Conservation (phyloP, 2,329 filamentous ascomycete species). For the Arthrinium phaeospermum region DNA sequence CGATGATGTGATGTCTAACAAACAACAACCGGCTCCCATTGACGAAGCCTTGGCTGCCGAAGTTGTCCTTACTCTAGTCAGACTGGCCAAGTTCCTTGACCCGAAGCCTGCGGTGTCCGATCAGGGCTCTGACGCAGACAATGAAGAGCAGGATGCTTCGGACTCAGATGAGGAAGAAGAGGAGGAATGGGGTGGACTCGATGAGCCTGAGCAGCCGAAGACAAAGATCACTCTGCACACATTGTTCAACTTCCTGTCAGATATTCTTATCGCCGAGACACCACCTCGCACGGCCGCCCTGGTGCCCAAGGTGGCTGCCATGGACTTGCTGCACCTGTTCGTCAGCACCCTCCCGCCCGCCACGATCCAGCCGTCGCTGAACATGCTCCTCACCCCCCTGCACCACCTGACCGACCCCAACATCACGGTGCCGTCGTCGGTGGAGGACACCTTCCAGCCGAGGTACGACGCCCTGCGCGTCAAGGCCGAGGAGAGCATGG, state of each 20-base stretch:
- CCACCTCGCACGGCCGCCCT: slow-evolving; percentile 67
- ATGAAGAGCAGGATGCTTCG: slow-evolving; percentile 48
- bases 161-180: slow-evolving; percentile 50
- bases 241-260: slow-evolving; percentile 78
- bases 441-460: slow-evolving; percentile 71
- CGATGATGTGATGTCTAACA: slow-evolving; percentile 20
- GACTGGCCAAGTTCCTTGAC: slow-evolving; percentile 71
- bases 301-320: slow-evolving; percentile 75
- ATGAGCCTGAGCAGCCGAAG: slow-evolving; percentile 48
- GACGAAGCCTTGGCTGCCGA: slow-evolving; percentile 80
- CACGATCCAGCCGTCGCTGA: slow-evolving; percentile 67
- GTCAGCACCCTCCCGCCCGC: slow-evolving; percentile 64
- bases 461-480: slow-evolving; percentile 74
- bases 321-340: slow-evolving; percentile 76
- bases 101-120: slow-evolving; percentile 60
- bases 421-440: slow-evolving; percentile 73
- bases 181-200: slow-evolving; percentile 45
- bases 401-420: slow-evolving; percentile 84
- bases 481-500: slow-evolving; percentile 78
- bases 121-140: slow-evolving; percentile 49
- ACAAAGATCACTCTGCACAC: slow-evolving; percentile 62
- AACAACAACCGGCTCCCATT: slow-evolving; percentile 43
- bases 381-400: slow-evolving; percentile 64
- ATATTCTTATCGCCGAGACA: slow-evolving; percentile 78
- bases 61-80: slow-evolving; percentile 80